Percentiles rank a stretch among this genome's conserved stretches.
These are phyloP conservation scores for Cutaneotrichosporon sp. DNA, from an alignment of 1,284 basidiomycete species.

Conservation along the genomic window DNA sequence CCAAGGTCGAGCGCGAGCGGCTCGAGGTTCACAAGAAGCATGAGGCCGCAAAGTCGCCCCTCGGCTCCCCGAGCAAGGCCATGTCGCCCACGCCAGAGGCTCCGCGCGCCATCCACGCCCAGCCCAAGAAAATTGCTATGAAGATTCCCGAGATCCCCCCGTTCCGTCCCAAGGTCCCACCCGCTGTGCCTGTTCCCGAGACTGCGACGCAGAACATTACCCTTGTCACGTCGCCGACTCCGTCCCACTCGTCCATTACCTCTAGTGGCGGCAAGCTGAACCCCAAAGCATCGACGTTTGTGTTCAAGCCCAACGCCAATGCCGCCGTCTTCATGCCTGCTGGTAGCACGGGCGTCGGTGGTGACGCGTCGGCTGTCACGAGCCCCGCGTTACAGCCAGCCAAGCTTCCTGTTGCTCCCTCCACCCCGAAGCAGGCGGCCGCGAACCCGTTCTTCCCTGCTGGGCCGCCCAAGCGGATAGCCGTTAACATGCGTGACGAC, in stretches of 20 bases:
- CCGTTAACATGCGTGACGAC: conserved; percentile 83
- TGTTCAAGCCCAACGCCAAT: conserved; percentile 63
- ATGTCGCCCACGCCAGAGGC: conserved; percentile 30
- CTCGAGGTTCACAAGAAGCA: conserved; percentile 63
- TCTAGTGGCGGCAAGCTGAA: conserved; percentile 62
- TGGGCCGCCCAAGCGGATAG: conserved; percentile 68
- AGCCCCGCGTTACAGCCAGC: conserved; percentile 8
- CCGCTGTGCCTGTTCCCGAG: conserved; percentile 41
- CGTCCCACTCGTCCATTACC: conserved; percentile 42
- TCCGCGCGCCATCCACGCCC: conserved; percentile 11
- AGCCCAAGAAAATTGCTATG: conserved; percentile 52
- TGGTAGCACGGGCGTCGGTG: conserved; percentile 10
- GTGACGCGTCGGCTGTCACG: conserved; percentile 11
- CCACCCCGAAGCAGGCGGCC: conserved; percentile 49
- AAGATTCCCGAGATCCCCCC: conserved; percentile 85
- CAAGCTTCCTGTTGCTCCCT: conserved; percentile 22
- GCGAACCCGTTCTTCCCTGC: conserved; percentile 83
- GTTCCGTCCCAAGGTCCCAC: conserved; percentile 61
- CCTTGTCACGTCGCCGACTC: conserved; percentile 54
- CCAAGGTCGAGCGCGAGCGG: conserved; percentile 66
- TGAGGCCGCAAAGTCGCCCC: conserved; percentile 27
- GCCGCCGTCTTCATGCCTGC: conserved; percentile 54
- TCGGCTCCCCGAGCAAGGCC: conserved; percentile 33
- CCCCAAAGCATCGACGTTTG: conserved; percentile 66
- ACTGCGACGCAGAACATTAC: conserved; percentile 42